Conservation (phyloP, 345 rosid species). For the Eucalyptus virginea region DNA sequence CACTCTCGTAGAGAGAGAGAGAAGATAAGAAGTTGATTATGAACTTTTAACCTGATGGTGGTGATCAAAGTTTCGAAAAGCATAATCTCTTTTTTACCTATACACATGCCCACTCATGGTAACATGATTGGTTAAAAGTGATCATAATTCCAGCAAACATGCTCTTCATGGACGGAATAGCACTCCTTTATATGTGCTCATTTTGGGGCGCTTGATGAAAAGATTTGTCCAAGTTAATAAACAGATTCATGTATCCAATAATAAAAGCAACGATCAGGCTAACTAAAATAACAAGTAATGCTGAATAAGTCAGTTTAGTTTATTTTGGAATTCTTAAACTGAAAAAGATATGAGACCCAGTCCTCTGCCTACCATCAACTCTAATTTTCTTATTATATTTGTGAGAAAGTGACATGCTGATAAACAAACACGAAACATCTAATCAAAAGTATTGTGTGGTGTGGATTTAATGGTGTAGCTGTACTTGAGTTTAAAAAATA, state of each 20-base stretch:
- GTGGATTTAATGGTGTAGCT: not conserved
- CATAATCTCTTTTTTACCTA: constrained; percentile 10
- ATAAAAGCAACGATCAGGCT: not conserved
- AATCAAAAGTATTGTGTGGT: not conserved
- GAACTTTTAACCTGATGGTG: constrained; percentile 7
- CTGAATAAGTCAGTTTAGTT: not conserved
- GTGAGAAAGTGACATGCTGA: not conserved
- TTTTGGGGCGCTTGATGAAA: not conserved
- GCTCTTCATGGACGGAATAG: not conserved
- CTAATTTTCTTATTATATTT: not conserved
- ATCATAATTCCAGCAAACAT: not conserved
- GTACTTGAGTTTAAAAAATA: not conserved
- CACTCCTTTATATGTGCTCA: not conserved
- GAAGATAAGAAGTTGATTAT: constrained; percentile 11
- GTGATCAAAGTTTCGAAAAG: constrained; percentile 12
- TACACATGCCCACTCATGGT: not conserved
- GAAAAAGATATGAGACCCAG: not conserved
- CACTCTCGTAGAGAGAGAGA: not conserved
- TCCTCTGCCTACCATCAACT: not conserved
- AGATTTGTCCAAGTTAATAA: not conserved
- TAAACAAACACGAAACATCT: not conserved
- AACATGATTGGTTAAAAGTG: not conserved
- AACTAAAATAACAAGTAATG: not conserved
- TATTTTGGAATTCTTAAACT: not conserved
- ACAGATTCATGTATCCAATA: not conserved